Evolutionary conservation across 768 basidiomycete species (phyloP).

Genomic region (Serendipita sp.): DNA sequence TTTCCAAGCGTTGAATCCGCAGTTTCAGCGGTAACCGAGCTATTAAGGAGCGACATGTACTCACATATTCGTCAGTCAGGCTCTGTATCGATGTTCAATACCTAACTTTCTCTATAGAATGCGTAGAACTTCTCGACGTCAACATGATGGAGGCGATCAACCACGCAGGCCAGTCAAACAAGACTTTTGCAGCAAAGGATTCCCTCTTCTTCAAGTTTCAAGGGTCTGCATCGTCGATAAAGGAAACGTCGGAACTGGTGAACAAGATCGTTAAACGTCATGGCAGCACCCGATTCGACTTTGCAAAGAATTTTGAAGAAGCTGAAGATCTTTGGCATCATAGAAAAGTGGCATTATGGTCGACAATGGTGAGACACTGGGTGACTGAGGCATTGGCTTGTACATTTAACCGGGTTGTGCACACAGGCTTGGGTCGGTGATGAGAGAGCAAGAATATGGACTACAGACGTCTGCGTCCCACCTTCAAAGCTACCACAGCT

Average conservation of each 20-base stretch:
- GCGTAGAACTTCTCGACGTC: constrained; percentile 69
- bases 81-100: constrained; percentile 44
- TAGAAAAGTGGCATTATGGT: constrained; percentile 33
- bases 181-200: constrained; percentile 31
- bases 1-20: constrained; percentile 65
- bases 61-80: constrained; percentile 58
- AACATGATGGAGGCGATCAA: constrained; percentile 34
- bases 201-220: constrained; percentile 82
- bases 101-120: constrained; percentile 34
- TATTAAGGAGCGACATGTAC: constrained; percentile 54
- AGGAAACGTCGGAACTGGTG: constrained; percentile 44
- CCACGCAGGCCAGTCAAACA: constrained; percentile 19
- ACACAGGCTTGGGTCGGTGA: not conserved
- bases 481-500: constrained; percentile 53
- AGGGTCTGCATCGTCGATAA: constrained; percentile 42
- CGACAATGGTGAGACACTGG: constrained; percentile 59
- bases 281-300: constrained; percentile 48
- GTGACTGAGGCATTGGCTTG: constrained; percentile 29
- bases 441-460: constrained; percentile 45
- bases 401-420: not conserved
- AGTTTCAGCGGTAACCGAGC: constrained; percentile 55
- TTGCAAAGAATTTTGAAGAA: constrained; percentile 47
- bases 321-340: constrained; percentile 60
- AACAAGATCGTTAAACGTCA: constrained; percentile 43
- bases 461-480: constrained; percentile 79